phyloP scores from a whole-genome alignment of 345 rosid species.

The Brassica nigra region DNA sequence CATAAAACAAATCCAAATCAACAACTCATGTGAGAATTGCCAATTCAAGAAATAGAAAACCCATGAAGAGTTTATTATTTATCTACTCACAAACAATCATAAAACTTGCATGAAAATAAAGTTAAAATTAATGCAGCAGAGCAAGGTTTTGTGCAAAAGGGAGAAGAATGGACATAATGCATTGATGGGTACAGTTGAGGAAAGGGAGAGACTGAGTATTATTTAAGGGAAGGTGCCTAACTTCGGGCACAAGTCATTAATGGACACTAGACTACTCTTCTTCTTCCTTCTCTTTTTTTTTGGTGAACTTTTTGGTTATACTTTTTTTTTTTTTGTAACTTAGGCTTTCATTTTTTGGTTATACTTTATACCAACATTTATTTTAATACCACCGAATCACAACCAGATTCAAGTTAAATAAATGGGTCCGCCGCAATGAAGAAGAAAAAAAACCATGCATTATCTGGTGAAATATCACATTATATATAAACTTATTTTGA shows the following conservation, averaged over 20 bases:
- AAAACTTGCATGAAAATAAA: constrained; percentile 33
- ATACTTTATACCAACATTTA: constrained; percentile 3
- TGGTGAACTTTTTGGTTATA: background rate
- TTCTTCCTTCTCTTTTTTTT: background rate
- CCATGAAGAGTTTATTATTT: constrained; percentile 7
- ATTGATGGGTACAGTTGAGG: constrained; percentile 43
- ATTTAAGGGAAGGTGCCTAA: constrained; percentile 36
- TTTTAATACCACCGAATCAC: constrained; percentile 2
- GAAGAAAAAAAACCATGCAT: background rate
- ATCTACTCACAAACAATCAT: constrained; percentile 11
- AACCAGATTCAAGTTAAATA: background rate
- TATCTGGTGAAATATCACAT: too few species aligned
- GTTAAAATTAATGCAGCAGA: background rate
- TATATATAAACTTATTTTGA: too few species aligned
- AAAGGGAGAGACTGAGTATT: constrained; percentile 18
- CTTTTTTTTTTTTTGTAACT: too few species aligned
- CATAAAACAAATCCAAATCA: constrained; percentile 12
- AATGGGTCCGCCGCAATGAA: constrained; percentile 13
- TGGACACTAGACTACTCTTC: constrained; percentile 6
- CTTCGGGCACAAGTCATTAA: constrained; percentile 37
- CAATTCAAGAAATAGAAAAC: constrained; percentile 29
- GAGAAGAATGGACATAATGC: constrained; percentile 28
- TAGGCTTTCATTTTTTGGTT: too few species aligned
- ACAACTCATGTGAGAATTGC: constrained; percentile 26
- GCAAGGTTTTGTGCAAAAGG: constrained; percentile 9